These are phyloP conservation scores for Hypoxylon fuscum DNA, from an alignment of 495 filamentous ascomycete species.

Conservation along the genomic window DNA sequence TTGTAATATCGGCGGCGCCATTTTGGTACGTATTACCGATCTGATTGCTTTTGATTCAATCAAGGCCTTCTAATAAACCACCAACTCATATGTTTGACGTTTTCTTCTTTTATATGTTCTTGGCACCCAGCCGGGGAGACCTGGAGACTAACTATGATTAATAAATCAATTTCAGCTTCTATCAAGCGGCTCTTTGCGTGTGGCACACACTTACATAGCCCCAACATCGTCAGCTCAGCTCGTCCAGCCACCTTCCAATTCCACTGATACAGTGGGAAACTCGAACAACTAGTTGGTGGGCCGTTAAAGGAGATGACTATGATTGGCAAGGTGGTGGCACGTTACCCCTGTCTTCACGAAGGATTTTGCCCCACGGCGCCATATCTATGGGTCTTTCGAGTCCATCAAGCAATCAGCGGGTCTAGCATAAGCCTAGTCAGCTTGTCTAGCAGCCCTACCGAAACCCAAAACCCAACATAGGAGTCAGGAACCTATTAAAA, in stretches of 20 bases:
- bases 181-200: slow-evolving; percentile 7
- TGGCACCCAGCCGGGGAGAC: slow-evolving; percentile 9
- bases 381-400: slow-evolving; percentile 31
- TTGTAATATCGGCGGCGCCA: slow-evolving; percentile 38
- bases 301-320: not conserved
- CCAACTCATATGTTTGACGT: too few relatives aligned
- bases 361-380: slow-evolving; percentile 25
- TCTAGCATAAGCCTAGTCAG: too few relatives aligned
- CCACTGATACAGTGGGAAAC: not conserved
- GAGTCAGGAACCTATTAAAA: too few relatives aligned
- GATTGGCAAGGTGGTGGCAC: slow-evolving; percentile 27
- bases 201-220: slow-evolving; percentile 7
- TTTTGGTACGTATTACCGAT: slow-evolving; percentile 10
- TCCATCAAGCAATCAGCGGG: not conserved
- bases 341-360: slow-evolving; percentile 14
- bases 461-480: too few relatives aligned
- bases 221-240: slow-evolving; percentile 9
- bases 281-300: not conserved
- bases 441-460: too few relatives aligned
- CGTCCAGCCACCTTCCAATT: slow-evolving; percentile 7
- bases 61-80: not conserved
- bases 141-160: slow-evolving; percentile 13
- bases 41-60: slow-evolving; percentile 1
- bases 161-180: slow-evolving; percentile 5
- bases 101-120: not conserved